Conservation (phyloP, 495 filamentous ascomycete genomes). For the Pseudoneurospora amorphoporcata region DNA sequence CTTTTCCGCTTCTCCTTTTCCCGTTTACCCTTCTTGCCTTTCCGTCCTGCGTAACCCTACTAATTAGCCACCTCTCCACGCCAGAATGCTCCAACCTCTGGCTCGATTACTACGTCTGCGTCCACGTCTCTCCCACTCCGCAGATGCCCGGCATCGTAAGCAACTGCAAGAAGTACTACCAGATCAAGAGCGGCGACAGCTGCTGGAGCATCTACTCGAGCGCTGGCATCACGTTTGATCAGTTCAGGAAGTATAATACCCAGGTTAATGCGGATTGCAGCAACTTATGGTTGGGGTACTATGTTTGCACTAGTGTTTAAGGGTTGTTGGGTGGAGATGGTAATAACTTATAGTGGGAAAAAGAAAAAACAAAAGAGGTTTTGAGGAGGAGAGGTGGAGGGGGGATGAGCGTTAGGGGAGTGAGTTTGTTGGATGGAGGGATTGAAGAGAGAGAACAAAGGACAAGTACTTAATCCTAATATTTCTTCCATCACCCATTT, state of each 20-base stretch:
- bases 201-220: constrained; percentile 7
- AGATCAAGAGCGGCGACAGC: neutral
- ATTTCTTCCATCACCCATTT: too few relatives aligned
- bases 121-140: constrained; percentile 22
- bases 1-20: too few relatives aligned
- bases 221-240: constrained; percentile 6
- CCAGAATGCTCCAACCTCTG: constrained; percentile 5
- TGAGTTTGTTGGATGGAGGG: too few relatives aligned
- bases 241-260: constrained; percentile 14
- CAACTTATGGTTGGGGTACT: constrained; percentile 14
- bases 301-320: constrained; percentile 8
- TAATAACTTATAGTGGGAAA: too few relatives aligned
- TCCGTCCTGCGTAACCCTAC: too few relatives aligned
- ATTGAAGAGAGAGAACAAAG: too few relatives aligned
- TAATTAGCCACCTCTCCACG: too few relatives aligned
- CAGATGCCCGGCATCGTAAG: neutral
- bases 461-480: too few relatives aligned
- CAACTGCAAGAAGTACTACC: constrained; percentile 1
- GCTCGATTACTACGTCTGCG: constrained; percentile 8
- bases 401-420: too few relatives aligned
- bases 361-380: too few relatives aligned
- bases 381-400: too few relatives aligned
- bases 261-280: constrained; percentile 6
- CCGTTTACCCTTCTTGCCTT: neutral
- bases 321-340: too few relatives aligned